Base-by-base conservation (phyloP, 208 protist genomes). In the Wallacemonas sp. region DNA sequence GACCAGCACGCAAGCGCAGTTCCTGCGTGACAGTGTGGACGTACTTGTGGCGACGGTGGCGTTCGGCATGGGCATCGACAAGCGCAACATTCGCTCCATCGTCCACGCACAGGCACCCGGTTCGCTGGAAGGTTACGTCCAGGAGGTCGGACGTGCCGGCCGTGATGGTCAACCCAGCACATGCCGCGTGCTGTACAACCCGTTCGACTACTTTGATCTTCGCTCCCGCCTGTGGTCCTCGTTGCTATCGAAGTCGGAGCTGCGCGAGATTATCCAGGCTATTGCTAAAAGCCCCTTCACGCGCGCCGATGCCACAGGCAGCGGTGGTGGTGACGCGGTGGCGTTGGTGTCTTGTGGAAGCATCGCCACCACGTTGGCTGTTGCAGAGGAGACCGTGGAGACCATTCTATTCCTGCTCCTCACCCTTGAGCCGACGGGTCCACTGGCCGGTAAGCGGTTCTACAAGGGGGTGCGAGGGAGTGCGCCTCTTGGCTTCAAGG, bases 51-150 rank as follows among this genome's bases (percentile, higher is more conserved):
- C 98, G 8, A 99, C 98, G 5, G 92, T 99, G 2, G 98, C 98
- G 17, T 99, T 99, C 77, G 98, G 97, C 22, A 99, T 99, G 96
- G 98, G 96, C n/a, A 98, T 99, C 50, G 96, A 99, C 73, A 99
- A 99, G 73, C 66, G 83, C 0, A 88, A 99, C 64, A 97, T 99
- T 34, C 91, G 98, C 36, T 97, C 86, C 70, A 96, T 99, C 2
- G 76, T 99, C 38, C 98, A 99, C 83, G 87, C 96, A 21, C 79
- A 83, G 0, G 78, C 98, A 5, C 97, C 98, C 0, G 93, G 97
- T 50, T 98, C 89, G 2, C 63, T 99, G 13, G 98, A 99, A 78
- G 87, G 80, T 19, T 99, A 99, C 73, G 96, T 98, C 54, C 98
- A 99, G 75, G 97, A 99, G 66, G 94, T 88, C 22, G 98, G 98